Evolutionary conservation across 257 asterid species (phyloP).

Genomic region (Gynochthodes officinalis): DNA sequence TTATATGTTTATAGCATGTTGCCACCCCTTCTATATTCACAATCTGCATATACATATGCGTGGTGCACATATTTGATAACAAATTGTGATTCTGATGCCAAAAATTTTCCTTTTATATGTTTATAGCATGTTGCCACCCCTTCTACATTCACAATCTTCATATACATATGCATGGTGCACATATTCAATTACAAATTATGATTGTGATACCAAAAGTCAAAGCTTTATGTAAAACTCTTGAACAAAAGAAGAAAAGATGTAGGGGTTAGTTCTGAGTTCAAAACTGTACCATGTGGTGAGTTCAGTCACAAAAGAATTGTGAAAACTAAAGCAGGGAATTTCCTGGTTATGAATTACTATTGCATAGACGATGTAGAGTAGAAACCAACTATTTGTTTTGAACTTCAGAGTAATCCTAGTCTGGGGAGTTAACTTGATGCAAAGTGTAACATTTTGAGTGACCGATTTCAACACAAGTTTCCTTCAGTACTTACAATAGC

Average conservation of each 20-base stretch:
- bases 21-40: no score
- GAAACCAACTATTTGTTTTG: background rate
- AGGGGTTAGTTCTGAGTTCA: background rate
- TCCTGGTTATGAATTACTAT: background rate
- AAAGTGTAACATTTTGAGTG: no score
- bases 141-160: background rate
- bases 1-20: no score
- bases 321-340: background rate
- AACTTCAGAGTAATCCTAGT: background rate
- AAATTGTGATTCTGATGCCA: no score
- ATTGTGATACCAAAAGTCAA: conserved; percentile 1
- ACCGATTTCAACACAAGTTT: no score
- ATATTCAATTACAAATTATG: background rate
- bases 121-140: no score
- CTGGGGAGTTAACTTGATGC: background rate
- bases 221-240: background rate
- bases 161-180: background rate
- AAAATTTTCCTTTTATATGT: no score
- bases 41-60: no score
- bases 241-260: background rate
- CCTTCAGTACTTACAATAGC: no score
- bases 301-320: background rate
- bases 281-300: background rate
- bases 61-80: no score
- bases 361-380: background rate